A percentile compares a stretch with the other conserved stretches of the same genome.
These are phyloP conservation scores for Triangularia setosa DNA, from an alignment of 2,329 filamentous ascomycete genomes.

Conservation along the genomic window DNA sequence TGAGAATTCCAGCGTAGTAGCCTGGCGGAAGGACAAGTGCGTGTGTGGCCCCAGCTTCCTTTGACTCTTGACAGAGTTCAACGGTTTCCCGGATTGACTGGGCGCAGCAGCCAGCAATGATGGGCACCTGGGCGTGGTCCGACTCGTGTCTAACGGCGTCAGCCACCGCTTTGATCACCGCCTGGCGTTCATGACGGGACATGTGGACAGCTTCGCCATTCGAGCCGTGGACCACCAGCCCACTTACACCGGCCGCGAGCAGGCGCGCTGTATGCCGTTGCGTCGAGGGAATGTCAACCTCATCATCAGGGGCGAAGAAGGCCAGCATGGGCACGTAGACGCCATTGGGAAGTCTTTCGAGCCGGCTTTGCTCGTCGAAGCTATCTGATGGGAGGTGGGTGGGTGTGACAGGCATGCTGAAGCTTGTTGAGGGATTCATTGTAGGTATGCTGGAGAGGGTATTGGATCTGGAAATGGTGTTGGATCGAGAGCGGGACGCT, in stretches of 20 bases:
- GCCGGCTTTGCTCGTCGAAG: neutral
- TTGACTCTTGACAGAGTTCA: conserved; percentile 59
- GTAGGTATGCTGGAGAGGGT: neutral
- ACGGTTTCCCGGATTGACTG: conserved; percentile 64
- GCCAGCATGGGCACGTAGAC: conserved; percentile 56
- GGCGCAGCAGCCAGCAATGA: conserved; percentile 64
- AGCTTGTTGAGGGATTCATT: neutral
- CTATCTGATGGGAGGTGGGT: conserved; percentile 2
- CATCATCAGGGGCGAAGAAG: conserved; percentile 51
- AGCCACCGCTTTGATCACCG: conserved; percentile 48
- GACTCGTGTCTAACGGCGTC: conserved; percentile 25
- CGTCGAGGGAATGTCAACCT: conserved; percentile 48
- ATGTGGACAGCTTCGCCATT: conserved; percentile 66
- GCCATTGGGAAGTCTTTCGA: conserved; percentile 30
- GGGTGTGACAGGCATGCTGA: conserved; percentile 7
- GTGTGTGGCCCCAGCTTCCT: conserved; percentile 60
- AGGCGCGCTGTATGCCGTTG: conserved; percentile 51
- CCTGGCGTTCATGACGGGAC: conserved; percentile 54
- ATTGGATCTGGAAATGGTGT: neutral
- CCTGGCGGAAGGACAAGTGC: conserved; percentile 64
- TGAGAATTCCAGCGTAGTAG: conserved; percentile 61
- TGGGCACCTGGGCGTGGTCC: conserved; percentile 49
- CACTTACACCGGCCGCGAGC: conserved; percentile 55
- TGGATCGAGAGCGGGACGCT: neutral
- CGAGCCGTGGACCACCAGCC: conserved; percentile 60